Evolutionary conservation across 1,284 basidiomycete genomes (phyloP).

Genomic region (Rhodotorula sp.): DNA sequence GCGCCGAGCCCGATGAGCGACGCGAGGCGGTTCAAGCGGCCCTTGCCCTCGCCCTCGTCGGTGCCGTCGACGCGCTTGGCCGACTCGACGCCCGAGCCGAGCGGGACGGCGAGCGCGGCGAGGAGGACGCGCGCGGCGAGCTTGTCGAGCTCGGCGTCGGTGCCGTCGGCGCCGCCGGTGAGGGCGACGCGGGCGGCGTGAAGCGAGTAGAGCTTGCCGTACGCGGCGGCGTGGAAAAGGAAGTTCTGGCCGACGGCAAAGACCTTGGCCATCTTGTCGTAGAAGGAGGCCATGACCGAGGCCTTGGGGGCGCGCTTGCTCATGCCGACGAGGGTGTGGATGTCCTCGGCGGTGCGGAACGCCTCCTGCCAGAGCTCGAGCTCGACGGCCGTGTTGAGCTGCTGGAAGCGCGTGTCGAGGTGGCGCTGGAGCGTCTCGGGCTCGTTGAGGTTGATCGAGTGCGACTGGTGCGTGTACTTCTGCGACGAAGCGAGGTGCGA

Average conservation of each 20-base stretch:
- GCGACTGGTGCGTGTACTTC: slow-evolving; percentile 92
- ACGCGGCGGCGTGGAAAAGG: slow-evolving; percentile 95
- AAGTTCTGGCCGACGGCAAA: slow-evolving; percentile 86
- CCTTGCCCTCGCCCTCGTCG: slow-evolving; percentile 62
- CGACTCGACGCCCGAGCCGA: slow-evolving; percentile 67
- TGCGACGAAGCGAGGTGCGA: slow-evolving; percentile 93
- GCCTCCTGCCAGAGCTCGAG: slow-evolving; percentile 99
- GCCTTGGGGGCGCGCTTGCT: slow-evolving; percentile 65
- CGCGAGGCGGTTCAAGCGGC: slow-evolving; percentile 59
- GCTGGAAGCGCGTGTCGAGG: slow-evolving; percentile 96
- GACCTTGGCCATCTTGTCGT: slow-evolving; percentile 95
- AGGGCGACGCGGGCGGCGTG: slow-evolving; percentile 62
- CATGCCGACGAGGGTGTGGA: slow-evolving; percentile 92
- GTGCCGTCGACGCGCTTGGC: slow-evolving; percentile 50
- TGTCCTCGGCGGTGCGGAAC: slow-evolving; percentile 97
- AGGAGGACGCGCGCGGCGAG: slow-evolving; percentile 91
- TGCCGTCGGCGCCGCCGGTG: slow-evolving; percentile 55
- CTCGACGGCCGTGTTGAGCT: slow-evolving; percentile 96
- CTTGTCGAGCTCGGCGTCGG: slow-evolving; percentile 73
- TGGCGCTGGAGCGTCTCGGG: slow-evolving; percentile 95
- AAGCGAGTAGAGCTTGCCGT: slow-evolving; percentile 73
- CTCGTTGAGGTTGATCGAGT: slow-evolving; percentile 97
- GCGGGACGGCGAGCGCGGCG: slow-evolving; percentile 89
- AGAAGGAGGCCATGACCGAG: slow-evolving; percentile 98
- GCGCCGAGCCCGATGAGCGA: slow-evolving; percentile 82